Evolutionary conservation across 805 yeast species (phyloP), one percentile per base, ranked within the genome.

Genomic region (Tetrapisispora taiwanensis): DNA sequence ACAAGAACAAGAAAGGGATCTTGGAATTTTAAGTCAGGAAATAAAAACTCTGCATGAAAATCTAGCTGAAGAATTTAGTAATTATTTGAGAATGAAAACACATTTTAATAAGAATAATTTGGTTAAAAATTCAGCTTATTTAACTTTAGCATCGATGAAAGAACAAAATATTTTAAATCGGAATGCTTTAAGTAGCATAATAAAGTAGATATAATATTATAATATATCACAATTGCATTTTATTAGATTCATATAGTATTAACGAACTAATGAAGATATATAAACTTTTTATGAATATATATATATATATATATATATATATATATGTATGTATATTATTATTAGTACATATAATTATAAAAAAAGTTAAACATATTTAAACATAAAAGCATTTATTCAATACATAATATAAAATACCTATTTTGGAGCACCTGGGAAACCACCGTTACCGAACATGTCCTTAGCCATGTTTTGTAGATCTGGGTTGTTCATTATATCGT

Each of bases 401-500:
- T 7, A 34, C 10, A 18, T 22, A 19, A 12, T 20, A 34, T 20
- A 34, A 13, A n/a, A 20, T 10, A 34, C 15, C 7, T 30, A 30
- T 30, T 28, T n/a, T 20, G 39, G 36, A 30, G 41, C 37, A 31
- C 38, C 41, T 24, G 46, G 47, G 32, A 52, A 48, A 33, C 62
- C 63, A 42, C 63, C 62, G 28, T 76, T 76, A 40, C 84, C 83
- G 75, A 81, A 74, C 58, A 86, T 79, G 55, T 72, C 81, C 46
- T 69, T 73, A 30, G 89, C 92, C 77, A 83, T 67, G 50, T 81
- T 75, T 62, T 72, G 78, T 37, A 87, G 67, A 71, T 78, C 77
- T 44, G 95, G 95, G 63, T 87, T 82, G 64, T 78, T 82, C 85
- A 87, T 76, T 60, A 88, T 56, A 40, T 81, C 85, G 34, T 75